A percentile compares a stretch with the other conserved stretches of the same genome.
phyloP scores from a whole-genome alignment of 306 rosid genomes.

The Vicia faba region DNA sequence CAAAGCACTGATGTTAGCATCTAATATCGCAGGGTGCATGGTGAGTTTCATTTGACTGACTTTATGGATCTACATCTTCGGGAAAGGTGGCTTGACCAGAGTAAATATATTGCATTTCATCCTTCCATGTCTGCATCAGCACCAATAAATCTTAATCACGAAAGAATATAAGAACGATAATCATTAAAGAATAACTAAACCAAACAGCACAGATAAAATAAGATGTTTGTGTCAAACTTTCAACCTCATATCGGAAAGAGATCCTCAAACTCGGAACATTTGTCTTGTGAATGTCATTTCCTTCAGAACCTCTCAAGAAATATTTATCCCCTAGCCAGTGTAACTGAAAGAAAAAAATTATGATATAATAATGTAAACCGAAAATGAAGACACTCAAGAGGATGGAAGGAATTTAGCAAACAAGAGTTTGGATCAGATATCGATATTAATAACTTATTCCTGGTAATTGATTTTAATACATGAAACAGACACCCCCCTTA shows the following conservation, averaged over 20 bases:
- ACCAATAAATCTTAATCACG: conserved; percentile 23
- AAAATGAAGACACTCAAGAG: conserved; percentile 24
- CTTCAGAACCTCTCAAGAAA: conserved; percentile 68
- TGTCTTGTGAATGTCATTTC: conserved; percentile 79
- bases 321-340: conserved; percentile 84
- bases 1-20: background rate
- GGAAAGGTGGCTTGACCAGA: conserved; percentile 54
- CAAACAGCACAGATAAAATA: background rate
- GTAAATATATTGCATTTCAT: conserved; percentile 70
- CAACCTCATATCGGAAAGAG: conserved; percentile 62
- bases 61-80: conserved; percentile 62
- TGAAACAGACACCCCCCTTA: too few relatives aligned
- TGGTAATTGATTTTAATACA: too few relatives aligned
- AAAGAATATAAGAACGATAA: conserved; percentile 17
- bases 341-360: conserved; percentile 43
- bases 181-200: conserved; percentile 21
- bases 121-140: conserved; percentile 79
- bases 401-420: conserved; percentile 14
- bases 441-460: too few relatives aligned
- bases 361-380: background rate
- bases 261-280: conserved; percentile 75
- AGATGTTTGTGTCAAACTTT: conserved; percentile 20
- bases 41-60: background rate
- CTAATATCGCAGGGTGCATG: background rate
- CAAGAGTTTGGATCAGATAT: background rate